Evolutionary conservation across 768 basidiomycete genomes (phyloP).

Genomic region (Pleurotus giganteus): DNA sequence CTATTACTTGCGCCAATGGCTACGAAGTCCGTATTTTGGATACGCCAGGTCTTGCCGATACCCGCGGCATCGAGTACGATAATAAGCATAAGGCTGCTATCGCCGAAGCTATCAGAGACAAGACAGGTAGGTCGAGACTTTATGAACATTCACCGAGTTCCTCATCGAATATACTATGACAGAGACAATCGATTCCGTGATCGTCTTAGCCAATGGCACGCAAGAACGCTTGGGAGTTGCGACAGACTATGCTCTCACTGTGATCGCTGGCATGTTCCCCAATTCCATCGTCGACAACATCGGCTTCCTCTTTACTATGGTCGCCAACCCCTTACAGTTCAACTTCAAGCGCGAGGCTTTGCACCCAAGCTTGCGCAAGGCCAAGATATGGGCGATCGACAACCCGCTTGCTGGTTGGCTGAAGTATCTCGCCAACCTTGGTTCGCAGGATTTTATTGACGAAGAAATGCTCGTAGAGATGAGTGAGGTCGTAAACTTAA

Average conservation of each 20-base stretch:
- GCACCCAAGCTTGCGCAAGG: constrained; percentile 10
- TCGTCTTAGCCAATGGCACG: constrained; percentile 28
- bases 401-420: constrained; percentile 14
- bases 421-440: too few species aligned
- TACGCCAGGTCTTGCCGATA: constrained; percentile 27
- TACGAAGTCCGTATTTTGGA: constrained; percentile 21
- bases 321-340: constrained; percentile 16
- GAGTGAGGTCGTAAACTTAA: neutral
- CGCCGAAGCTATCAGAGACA: constrained; percentile 18
- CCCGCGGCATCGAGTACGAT: constrained; percentile 23
- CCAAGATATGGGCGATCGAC: constrained; percentile 11
- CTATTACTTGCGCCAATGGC: constrained; percentile 10
- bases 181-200: constrained; percentile 21
- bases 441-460: too few species aligned
- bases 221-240: constrained; percentile 18
- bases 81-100: constrained; percentile 22
- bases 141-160: neutral
- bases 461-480: neutral
- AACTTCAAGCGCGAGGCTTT: constrained; percentile 22
- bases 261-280: constrained; percentile 23
- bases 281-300: constrained; percentile 22
- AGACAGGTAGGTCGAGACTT: constrained; percentile 4
- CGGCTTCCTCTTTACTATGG: constrained; percentile 23
- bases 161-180: too few species aligned
- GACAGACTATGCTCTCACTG: constrained; percentile 24